Evolutionary conservation across 2,329 filamentous ascomycete species (phyloP).

Genomic region (Drechslerella dactyloides): DNA sequence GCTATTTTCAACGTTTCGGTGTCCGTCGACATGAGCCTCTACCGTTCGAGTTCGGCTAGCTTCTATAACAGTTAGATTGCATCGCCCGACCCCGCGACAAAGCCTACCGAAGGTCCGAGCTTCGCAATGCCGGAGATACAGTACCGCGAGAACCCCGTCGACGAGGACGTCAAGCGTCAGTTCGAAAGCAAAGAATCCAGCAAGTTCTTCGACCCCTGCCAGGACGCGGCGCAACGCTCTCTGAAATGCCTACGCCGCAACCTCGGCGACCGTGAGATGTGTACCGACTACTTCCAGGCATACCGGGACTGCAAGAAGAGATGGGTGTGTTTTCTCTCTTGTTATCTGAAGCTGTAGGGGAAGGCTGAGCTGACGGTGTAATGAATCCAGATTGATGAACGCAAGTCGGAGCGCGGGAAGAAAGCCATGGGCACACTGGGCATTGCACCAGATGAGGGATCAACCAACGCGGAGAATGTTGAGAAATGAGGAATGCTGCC

Average conservation of each 20-base stretch:
- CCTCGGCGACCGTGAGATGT: slow-evolving; percentile 84
- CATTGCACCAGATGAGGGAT: background rate
- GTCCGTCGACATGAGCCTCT: too few relatives aligned
- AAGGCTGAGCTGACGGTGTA: background rate
- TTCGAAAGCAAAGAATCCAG: slow-evolving; percentile 84
- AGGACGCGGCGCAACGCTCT: slow-evolving; percentile 84
- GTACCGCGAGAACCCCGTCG: slow-evolving; percentile 62
- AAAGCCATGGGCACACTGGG: slow-evolving; percentile 34
- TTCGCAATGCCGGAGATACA: slow-evolving; percentile 45
- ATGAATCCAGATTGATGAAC: slow-evolving; percentile 31
- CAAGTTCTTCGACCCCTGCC: slow-evolving; percentile 93
- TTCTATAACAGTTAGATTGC: background rate
- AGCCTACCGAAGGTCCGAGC: background rate
- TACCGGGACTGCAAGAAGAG: slow-evolving; percentile 94
- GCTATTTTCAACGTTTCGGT: too few relatives aligned
- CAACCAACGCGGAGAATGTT: background rate
- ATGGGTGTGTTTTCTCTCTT: slow-evolving; percentile 70
- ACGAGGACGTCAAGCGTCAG: slow-evolving; percentile 67
- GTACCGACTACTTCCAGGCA: slow-evolving; percentile 93
- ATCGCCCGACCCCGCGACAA: background rate
- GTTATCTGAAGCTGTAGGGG: background rate
- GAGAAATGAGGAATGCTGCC: slow-evolving; percentile 20
- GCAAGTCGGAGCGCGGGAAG: slow-evolving; percentile 46
- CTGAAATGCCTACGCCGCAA: slow-evolving; percentile 89
- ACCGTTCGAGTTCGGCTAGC: background rate